Evolutionary conservation across 169 alveolate genomes (phyloP).

Genomic region (Condylostoma magnum): DNA sequence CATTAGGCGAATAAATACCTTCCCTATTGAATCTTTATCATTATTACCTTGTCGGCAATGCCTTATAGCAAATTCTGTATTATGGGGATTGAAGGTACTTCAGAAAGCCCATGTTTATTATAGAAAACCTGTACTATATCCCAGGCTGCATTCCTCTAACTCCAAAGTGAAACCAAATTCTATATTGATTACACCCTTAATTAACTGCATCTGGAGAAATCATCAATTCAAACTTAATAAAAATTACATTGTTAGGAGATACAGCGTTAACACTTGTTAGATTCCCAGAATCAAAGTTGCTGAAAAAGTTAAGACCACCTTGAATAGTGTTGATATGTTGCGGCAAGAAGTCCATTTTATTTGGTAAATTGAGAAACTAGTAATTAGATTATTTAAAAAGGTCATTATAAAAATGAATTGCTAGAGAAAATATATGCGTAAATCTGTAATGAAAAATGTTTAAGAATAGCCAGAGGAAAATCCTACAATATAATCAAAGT

Average conservation of each 20-base stretch:
- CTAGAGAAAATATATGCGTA: no score
- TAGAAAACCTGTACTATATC: not conserved
- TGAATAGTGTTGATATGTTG: not conserved
- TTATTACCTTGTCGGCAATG: not conserved
- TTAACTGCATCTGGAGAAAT: conserved; percentile 15
- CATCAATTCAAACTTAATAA: conserved; percentile 6
- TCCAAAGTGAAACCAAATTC: conserved; percentile 29
- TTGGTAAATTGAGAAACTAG: no score
- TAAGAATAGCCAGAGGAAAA: no score
- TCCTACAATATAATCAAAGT: no score
- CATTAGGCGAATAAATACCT: no score
- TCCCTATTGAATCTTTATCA: no score
- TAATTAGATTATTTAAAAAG: no score
- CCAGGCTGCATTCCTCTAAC: conserved; percentile 14
- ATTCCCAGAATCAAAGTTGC: conserved; percentile 28
- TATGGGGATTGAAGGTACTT: not conserved
- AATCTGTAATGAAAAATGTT: no score
- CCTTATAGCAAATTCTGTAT: conserved; percentile 12
- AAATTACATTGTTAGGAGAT: no score
- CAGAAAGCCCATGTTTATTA: not conserved
- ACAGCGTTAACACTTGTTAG: not conserved
- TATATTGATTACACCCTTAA: not conserved
- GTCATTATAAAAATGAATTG: no score
- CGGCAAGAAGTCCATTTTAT: not conserved
- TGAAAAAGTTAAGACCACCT: conserved; percentile 7